Evolutionary conservation across 2,329 filamentous ascomycete genomes (phyloP).

Genomic region (Chaetothyriales sp.): DNA sequence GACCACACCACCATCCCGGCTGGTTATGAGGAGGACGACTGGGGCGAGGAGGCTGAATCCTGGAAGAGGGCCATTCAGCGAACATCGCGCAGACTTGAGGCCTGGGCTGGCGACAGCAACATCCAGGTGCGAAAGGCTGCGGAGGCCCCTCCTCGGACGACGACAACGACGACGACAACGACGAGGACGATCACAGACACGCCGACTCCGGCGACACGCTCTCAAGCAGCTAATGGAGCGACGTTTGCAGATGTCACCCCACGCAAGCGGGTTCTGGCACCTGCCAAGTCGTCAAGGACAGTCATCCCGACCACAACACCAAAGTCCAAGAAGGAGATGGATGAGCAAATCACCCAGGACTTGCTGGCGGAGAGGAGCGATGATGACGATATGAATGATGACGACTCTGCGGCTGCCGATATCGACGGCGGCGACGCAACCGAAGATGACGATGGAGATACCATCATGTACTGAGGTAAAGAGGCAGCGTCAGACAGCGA

Average conservation of each 20-base stretch:
- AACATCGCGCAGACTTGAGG: constrained; percentile 28
- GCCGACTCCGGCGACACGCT: background rate
- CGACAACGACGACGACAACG: constrained; percentile 1
- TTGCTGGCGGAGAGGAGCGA: constrained; percentile 17
- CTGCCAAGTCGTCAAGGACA: constrained; percentile 8
- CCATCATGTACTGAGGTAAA: background rate
- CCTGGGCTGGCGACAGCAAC: constrained; percentile 31
- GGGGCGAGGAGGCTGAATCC: constrained; percentile 32
- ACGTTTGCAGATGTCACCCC: background rate
- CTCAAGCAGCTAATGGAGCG: background rate
- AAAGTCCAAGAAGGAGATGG: constrained; percentile 8
- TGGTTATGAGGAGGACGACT: constrained; percentile 30
- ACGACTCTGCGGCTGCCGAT: constrained; percentile 11
- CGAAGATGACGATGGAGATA: constrained; percentile 11
- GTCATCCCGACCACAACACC: background rate
- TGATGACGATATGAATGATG: constrained; percentile 15
- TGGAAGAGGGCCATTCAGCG: constrained; percentile 30
- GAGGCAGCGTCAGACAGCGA: background rate
- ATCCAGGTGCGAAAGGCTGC: constrained; percentile 20
- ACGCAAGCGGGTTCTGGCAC: background rate
- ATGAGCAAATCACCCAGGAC: constrained; percentile 17
- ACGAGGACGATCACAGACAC: constrained; percentile 1
- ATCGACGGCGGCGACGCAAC: constrained; percentile 10
- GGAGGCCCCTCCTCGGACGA: background rate
- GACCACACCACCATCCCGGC: constrained; percentile 20